Base-by-base conservation (phyloP, 352 stramenopile species). In the Globisporangium radiosum region DNA sequence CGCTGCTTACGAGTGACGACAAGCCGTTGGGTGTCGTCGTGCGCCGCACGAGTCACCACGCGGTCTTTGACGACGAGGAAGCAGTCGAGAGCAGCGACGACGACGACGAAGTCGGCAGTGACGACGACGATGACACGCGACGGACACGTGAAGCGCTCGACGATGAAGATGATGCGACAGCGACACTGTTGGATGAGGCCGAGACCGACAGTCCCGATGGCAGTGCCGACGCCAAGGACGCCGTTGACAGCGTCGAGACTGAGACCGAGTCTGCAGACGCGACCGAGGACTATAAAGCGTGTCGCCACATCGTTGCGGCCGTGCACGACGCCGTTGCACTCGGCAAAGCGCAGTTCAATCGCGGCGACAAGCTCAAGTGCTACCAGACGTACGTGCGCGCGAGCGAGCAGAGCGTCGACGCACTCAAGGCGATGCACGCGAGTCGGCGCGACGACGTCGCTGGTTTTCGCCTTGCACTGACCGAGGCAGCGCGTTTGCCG, bases 281-380 rank as follows among this genome's bases (percentile, higher is more conserved):
- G 14, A 74, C 64, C n/a, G 65, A 78, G n/a, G 81, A 86, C n/a
- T 67, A 65, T 10, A 64, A 68, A 25, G 57, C 69, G 0, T 69
- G 60, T 1, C 48, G 75, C 19, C 72, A 85, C 59, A 54, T 88
- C 15, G 56, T 81, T 6, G 50, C 70, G 13, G 43, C 74, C 52
- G 73, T 90, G 48, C 63, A 62, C 6, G 66, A 85, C 15, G 71
- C 78, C 0, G 70, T 93, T 33, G 69, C 82, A 57, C 69, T 72
- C 9, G 81, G 84, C 7, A 91, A 90, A 58, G 57, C 67, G 14
- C 75, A 85, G 51, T 93, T 87, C 63, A 93, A 93, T 58, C 73
- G 74, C 10, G 84, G 84, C 0, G 81, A 93, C 63, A 89, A 89
- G 57, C 66, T 63, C 14, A 84, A 85, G 59, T 93, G 84, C 60